phyloP scores from a whole-genome alignment of 169 alveolate species.

The Cryptosporidium bovis region DNA sequence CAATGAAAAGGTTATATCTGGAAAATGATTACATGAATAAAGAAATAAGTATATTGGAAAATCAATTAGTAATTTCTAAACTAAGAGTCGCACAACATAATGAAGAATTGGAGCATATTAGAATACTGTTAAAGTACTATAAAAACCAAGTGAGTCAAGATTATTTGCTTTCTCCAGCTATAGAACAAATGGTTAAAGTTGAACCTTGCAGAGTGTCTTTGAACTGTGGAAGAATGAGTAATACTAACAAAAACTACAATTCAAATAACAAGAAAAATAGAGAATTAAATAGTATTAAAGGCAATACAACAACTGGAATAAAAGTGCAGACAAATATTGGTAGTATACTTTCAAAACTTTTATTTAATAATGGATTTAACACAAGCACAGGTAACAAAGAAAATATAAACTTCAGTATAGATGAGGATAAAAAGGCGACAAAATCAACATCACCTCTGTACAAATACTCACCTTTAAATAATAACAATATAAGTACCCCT shows the following conservation, averaged over 20 bases:
- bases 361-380: slow-evolving; percentile 32
- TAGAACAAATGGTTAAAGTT: slow-evolving; percentile 64
- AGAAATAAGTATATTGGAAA: slow-evolving; percentile 41
- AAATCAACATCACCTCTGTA: slow-evolving; percentile 14
- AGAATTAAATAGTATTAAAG: neutral
- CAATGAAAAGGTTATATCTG: slow-evolving; percentile 51
- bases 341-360: slow-evolving; percentile 27
- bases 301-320: neutral
- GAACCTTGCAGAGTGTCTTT: slow-evolving; percentile 59
- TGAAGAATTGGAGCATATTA: slow-evolving; percentile 71
- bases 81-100: slow-evolving; percentile 69
- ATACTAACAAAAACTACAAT: neutral
- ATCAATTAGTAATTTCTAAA: slow-evolving; percentile 66
- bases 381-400: neutral
- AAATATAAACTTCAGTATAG: neutral
- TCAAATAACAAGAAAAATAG: no score
- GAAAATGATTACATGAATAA: slow-evolving; percentile 41
- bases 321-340: slow-evolving; percentile 7
- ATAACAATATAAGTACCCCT: no score
- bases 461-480: neutral
- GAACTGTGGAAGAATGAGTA: neutral
- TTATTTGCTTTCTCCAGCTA: slow-evolving; percentile 59
- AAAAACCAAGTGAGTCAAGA: slow-evolving; percentile 63
- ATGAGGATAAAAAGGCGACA: neutral
- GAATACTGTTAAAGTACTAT: slow-evolving; percentile 56